These are phyloP conservation scores for Dothidotthia symphoricarpi DNA, from an alignment of 2,329 filamentous ascomycete genomes.

Conservation along the genomic window DNA sequence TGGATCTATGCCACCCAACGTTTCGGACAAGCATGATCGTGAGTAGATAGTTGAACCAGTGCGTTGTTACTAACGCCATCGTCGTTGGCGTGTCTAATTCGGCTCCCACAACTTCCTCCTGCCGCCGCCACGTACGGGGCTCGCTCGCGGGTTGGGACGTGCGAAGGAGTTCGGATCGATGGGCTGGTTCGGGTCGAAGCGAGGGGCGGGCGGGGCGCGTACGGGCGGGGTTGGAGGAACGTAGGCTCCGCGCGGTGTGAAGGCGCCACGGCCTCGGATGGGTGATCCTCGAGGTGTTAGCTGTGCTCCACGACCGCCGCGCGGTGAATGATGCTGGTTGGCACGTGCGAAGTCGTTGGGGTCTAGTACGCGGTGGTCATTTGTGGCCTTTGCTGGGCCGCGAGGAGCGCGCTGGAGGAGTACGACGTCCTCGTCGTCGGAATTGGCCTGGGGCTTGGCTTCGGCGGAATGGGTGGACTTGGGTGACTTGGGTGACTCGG, in stretches of 20 bases:
- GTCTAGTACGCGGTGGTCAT: constrained; percentile 44
- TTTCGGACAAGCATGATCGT: no score
- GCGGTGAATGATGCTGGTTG: constrained; percentile 28
- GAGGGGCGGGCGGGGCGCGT: constrained; percentile 27
- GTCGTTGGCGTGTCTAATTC: constrained; percentile 22
- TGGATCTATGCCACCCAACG: no score
- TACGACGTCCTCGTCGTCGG: constrained; percentile 42
- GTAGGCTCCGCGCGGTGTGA: constrained; percentile 33
- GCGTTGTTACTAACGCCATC: no score
- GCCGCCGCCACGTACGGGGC: constrained; percentile 34
- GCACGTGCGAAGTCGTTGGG: constrained; percentile 50
- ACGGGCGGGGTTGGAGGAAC: constrained; percentile 28
- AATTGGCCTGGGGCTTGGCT: constrained; percentile 21
- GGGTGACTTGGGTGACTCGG: constrained; percentile 27
- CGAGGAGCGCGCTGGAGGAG: constrained; percentile 41
- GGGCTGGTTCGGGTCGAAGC: constrained; percentile 38
- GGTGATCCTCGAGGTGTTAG: constrained; percentile 21
- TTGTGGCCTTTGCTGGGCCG: constrained; percentile 31
- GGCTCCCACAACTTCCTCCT: constrained; percentile 44
- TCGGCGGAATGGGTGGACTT: constrained; percentile 22
- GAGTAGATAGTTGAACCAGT: no score
- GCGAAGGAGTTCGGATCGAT: constrained; percentile 44
- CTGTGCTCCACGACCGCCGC: constrained; percentile 34
- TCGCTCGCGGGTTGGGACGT: constrained; percentile 33
- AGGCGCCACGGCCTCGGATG: constrained; percentile 31